Percentiles rank a stretch among this genome's conserved stretches.
Evolutionary conservation across 257 asterid genomes (phyloP).

Genomic region (Nicotiana tomentosiformis): DNA sequence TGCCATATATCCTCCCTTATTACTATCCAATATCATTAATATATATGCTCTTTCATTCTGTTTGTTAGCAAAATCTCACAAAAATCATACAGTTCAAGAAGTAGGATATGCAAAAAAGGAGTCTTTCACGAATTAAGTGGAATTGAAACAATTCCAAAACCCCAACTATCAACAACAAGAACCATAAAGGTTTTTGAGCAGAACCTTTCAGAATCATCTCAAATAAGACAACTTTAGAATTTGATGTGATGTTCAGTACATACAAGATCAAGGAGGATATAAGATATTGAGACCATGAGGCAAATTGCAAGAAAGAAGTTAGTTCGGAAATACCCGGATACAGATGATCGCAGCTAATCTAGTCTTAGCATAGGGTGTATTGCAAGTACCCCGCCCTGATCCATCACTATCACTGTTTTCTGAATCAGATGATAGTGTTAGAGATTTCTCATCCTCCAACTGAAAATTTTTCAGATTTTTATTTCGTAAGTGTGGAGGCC

Average conservation of each 20-base stretch:
- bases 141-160: not conserved
- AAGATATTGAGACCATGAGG: not conserved
- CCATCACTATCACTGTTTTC: slow-evolving; percentile 90
- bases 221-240: not conserved
- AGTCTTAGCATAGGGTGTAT: slow-evolving; percentile 47
- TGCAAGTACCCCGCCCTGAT: slow-evolving; percentile 35
- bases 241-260: not conserved
- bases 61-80: not conserved
- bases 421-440: slow-evolving; percentile 68
- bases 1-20: not conserved
- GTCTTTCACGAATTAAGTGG: not conserved
- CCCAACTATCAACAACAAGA: slow-evolving; percentile 1
- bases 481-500: slow-evolving; percentile 91
- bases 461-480: slow-evolving; percentile 30
- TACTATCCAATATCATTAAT: not conserved
- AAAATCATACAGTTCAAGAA: not conserved
- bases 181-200: not conserved
- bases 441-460: slow-evolving; percentile 33
- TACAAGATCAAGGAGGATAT: not conserved
- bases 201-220: not conserved
- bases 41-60: not conserved
- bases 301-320: slow-evolving; percentile 12
- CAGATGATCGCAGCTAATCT: slow-evolving; percentile 81
- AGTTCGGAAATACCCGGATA: slow-evolving; percentile 62
- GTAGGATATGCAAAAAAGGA: not conserved